Evolutionary conservation across 148 eudicot species (phyloP).

Genomic region (Rhododendron simsii): DNA sequence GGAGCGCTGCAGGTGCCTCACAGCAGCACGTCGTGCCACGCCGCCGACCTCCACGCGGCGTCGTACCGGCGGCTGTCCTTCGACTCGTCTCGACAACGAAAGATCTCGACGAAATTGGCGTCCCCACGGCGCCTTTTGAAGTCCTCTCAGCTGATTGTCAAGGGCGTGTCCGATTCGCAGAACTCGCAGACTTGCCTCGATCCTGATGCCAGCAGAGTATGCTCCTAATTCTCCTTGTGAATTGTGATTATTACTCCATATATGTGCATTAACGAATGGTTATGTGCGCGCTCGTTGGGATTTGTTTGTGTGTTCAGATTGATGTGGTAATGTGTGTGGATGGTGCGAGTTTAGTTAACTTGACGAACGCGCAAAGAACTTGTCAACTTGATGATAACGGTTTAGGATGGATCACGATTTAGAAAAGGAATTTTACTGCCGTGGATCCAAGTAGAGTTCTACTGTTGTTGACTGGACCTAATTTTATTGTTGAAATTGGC

Average conservation of each 20-base stretch:
- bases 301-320: not conserved
- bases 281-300: not conserved
- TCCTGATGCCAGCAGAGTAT: constrained; percentile 91
- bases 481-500: not conserved
- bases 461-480: not conserved
- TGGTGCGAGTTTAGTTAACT: not conserved
- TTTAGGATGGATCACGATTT: not conserved
- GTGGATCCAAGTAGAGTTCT: not conserved
- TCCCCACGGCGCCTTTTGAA: constrained; percentile 16
- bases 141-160: constrained; percentile 41
- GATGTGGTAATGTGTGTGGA: not conserved
- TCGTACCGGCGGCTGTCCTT: constrained; percentile 26
- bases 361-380: not conserved
- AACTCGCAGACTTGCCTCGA: constrained; percentile 97
- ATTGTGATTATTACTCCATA: not conserved
- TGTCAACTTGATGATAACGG: not conserved
- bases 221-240: not conserved
- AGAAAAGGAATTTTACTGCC: not conserved
- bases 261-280: not conserved
- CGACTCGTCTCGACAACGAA: constrained; percentile 48
- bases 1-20: constrained; percentile 31
- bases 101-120: constrained; percentile 20
- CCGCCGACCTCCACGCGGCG: constrained; percentile 4
- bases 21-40: not conserved
- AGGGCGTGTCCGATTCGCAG: constrained; percentile 83